Base-by-base conservation (phyloP, 2,329 filamentous ascomycete species). In the Alternaria triticina region DNA sequence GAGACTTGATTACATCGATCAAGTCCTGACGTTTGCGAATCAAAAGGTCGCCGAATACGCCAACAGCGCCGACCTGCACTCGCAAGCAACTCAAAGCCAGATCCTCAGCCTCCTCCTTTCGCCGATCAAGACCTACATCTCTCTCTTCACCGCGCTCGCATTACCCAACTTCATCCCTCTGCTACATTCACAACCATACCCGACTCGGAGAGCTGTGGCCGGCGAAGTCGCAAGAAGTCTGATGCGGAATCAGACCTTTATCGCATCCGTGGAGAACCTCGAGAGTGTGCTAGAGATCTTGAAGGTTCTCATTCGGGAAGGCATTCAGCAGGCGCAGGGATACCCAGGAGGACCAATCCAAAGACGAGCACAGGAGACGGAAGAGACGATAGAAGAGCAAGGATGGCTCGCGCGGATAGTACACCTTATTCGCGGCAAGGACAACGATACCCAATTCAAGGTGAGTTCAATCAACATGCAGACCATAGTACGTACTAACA, bases 301-400 rank as follows among this genome's bases (percentile, higher is more conserved):
- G 54, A 92, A 92, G 70, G 96, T 99, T 0, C 84, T 99, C 36
- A 96, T 99, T 78, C 96, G 94, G 72, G 96, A 99, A 82, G 94
- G 95, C 12, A 90, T 92, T 13, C 94, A 97, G 74, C 79, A 83
- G 57, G 89, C 92, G n/a, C 87, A 89, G 50, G 93, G 93, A 28
- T 97, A 97, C 73, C 90, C 94, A 0, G 92, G 93, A 4, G 89
- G 91, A 43, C 88, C 91, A 6, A 82, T 85, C 13, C 92, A 95
- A 75, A 86, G 93, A 67, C 89, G 93, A 65, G 88, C 88, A 20
- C 84, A 87, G 50, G 96, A 99, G 83, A 98, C 96, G 1, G 96
- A 99, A 66, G 96, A 99, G 83, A 98, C 95, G 0, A 89, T 98
- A 74, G 95, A 99, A 81, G 96, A 99, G 82, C 96, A 99, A 84